Evolutionary conservation across 177 flowering plant genomes (phyloP), one percentile per base, ranked within the genome.

Genomic region (Vitis hybrid): DNA sequence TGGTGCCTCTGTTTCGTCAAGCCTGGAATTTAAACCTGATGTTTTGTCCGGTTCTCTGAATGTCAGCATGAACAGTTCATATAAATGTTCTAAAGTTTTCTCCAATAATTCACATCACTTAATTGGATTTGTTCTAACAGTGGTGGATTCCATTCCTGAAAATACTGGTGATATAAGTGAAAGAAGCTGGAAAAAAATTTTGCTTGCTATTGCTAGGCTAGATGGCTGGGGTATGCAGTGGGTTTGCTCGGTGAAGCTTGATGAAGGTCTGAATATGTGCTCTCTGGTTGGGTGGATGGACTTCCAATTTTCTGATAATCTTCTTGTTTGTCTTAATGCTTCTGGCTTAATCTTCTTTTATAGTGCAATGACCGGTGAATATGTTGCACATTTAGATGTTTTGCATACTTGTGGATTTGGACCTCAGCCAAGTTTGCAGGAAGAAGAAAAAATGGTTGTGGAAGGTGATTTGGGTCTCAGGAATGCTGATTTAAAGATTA

Each of bases 291-390:
- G 81, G 21, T 96, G 99, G 98, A 70, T 74, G 26, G 99, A 96
- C 74, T 93, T 96, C 62, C 78, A 76, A 58, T 87, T 93, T 80
- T 85, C 93, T 72, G 87, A 81, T 62, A 75, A 81, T 62, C 81
- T 87, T 81, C 89, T 96, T 70, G 76, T 88, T 76, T 92, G 93
- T 74, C 93, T 96, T 54, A 81, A 71, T 67, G 69, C 80, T 21
- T 81, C 80, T 73, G 99, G 99, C 51, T 74, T 82, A 18, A 69
- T 96, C 54, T 78, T 72, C 34, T 71, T 87, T 50, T 87, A 86
- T 80, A 74, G 51, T 77, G 89, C 87, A 51, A 74, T 75, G 48
- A 84, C 85, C 67, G 97, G 98, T 14, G 86, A 83, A 69, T 74
- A 78, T 79, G 77, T 92, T 64, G 69, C 85, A 51, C 69, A 73